Percentiles rank a stretch among this genome's conserved stretches.
Evolutionary conservation across 2,329 filamentous ascomycete genomes (phyloP).

Genomic region (Lasiodiplodia theobromae): DNA sequence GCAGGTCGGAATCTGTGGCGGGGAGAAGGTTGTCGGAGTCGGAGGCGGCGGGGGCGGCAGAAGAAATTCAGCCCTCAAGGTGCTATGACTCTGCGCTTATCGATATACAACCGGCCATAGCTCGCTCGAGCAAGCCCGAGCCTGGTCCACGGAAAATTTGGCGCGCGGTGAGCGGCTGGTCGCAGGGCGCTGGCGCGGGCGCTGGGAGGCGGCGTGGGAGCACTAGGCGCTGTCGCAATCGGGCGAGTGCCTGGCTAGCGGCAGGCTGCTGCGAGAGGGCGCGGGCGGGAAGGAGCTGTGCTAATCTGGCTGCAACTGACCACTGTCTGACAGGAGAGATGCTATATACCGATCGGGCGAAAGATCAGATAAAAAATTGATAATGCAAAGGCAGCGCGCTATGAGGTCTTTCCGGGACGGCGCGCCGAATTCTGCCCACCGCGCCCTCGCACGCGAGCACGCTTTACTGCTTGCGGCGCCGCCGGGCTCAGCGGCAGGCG

Average conservation of each 20-base stretch:
- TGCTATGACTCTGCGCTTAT: constrained; percentile 28
- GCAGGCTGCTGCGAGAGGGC: constrained; percentile 7
- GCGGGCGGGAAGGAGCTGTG: neutral
- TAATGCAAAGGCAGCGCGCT: constrained; percentile 16
- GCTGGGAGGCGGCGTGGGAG: neutral
- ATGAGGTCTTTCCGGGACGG: constrained; percentile 15
- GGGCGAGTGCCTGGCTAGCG: neutral
- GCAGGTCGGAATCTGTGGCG: constrained; percentile 22
- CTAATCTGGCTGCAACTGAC: neutral
- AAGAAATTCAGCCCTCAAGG: constrained; percentile 28
- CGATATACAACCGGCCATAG: constrained; percentile 26
- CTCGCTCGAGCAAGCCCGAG: constrained; percentile 14
- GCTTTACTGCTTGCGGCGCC: neutral
- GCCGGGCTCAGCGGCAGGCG: constrained; percentile 10
- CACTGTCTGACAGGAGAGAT: constrained; percentile 14
- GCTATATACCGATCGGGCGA: constrained; percentile 23
- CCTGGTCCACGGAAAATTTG: constrained; percentile 24
- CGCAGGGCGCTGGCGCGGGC: neutral
- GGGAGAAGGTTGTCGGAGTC: constrained; percentile 24
- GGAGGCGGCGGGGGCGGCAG: constrained; percentile 26
- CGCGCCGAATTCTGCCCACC: constrained; percentile 2
- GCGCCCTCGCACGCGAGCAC: neutral
- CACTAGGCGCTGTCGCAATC: constrained; percentile 12
- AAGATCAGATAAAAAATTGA: constrained; percentile 22
- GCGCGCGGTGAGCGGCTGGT: neutral